Evolutionary conservation across 257 asterid species (phyloP).

Genomic region (Petunia secreta): DNA sequence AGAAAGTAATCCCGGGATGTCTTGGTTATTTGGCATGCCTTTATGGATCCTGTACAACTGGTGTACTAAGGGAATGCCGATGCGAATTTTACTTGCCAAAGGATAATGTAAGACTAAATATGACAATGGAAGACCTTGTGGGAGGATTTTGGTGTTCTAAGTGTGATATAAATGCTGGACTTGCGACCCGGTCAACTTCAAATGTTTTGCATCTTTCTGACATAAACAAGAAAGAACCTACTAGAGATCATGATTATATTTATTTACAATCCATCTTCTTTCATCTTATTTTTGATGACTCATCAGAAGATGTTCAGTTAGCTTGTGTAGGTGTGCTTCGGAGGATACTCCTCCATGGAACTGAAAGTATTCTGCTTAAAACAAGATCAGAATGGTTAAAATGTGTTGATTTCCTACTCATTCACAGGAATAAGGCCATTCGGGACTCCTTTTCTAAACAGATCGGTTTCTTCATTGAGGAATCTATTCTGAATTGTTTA

Average conservation of each 20-base stretch:
- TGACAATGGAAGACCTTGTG: conserved; percentile 46
- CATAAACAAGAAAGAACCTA: conserved; percentile 36
- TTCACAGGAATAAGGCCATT: conserved; percentile 70
- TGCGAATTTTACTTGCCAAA: conserved; percentile 64
- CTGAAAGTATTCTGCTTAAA: conserved; percentile 55
- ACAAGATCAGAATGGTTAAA: conserved; percentile 80
- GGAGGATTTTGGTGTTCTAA: conserved; percentile 83
- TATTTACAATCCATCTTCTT: conserved; percentile 71
- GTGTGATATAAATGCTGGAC: conserved; percentile 60
- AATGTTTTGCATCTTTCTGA: conserved; percentile 38
- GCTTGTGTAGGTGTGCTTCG: conserved; percentile 72
- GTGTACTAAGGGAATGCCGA: conserved; percentile 36
- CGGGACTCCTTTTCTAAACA: conserved; percentile 80
- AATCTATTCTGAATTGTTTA: conserved; percentile 65
- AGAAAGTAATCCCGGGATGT: conserved; percentile 64
- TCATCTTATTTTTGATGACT: conserved; percentile 67
- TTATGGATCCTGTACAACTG: conserved; percentile 57
- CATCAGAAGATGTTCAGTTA: conserved; percentile 86
- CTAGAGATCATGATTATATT: conserved; percentile 51
- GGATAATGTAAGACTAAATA: conserved; percentile 47
- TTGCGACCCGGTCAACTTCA: conserved; percentile 42
- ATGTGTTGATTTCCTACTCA: conserved; percentile 68
- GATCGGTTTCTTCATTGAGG: conserved; percentile 71
- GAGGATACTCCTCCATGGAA: conserved; percentile 78
- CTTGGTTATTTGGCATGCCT: conserved; percentile 90